phyloP scores from a whole-genome alignment of 257 asterid genomes.

The Dorcoceras hygrometricum region DNA sequence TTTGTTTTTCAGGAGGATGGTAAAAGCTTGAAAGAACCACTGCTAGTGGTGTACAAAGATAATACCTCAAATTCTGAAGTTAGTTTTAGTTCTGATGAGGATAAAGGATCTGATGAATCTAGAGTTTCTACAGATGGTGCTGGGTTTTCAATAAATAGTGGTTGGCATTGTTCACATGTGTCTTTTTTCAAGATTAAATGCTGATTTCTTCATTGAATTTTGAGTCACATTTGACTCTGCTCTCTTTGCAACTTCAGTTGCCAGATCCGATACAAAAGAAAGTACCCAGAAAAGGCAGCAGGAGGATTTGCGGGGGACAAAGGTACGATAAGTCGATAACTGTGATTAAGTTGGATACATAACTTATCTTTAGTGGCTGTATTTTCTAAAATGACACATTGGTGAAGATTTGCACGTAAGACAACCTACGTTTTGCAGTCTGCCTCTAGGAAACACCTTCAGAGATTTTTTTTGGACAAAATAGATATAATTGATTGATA shows the following conservation, averaged over 20 bases:
- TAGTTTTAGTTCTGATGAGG: constrained; percentile 34
- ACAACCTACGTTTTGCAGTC: constrained; percentile 2
- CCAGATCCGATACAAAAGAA: constrained; percentile 30
- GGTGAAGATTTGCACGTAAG: background rate
- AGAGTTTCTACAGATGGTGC: constrained; percentile 24
- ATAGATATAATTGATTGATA: constrained; percentile 10
- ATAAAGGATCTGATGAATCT: constrained; percentile 34
- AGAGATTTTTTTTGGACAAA: background rate
- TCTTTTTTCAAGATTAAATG: constrained; percentile 10
- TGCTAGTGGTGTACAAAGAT: constrained; percentile 60
- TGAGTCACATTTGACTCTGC: constrained; percentile 19
- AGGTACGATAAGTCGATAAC: constrained; percentile 41
- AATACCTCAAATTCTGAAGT: constrained; percentile 37
- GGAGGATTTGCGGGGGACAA: constrained; percentile 28
- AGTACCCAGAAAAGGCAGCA: constrained; percentile 30
- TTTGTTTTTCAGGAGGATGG: constrained; percentile 48
- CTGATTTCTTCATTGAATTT: constrained; percentile 3
- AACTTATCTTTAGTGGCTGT: constrained; percentile 5
- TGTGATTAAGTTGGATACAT: constrained; percentile 3
- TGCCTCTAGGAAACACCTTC: constrained; percentile 1
- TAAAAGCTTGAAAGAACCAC: constrained; percentile 61
- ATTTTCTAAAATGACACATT: background rate
- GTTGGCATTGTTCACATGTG: constrained; percentile 41
- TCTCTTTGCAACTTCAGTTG: constrained; percentile 44
- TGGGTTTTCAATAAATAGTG: constrained; percentile 34